A percentile compares a stretch with the other conserved stretches of the same genome.
These are phyloP conservation scores for Dentipellis sp. DNA, from an alignment of 768 basidiomycete species.

Conservation along the genomic window DNA sequence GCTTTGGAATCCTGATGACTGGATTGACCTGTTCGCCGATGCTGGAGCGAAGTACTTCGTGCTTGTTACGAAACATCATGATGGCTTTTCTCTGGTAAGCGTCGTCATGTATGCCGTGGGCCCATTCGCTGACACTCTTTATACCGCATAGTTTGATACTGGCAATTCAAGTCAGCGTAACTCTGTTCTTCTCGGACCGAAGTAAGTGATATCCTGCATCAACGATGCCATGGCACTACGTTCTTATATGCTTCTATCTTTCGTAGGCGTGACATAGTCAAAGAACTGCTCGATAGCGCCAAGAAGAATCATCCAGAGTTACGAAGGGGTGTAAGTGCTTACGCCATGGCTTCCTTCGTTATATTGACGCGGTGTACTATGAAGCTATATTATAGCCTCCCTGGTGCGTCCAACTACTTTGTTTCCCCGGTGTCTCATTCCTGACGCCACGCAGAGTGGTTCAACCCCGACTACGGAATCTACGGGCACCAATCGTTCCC, in stretches of 20 bases:
- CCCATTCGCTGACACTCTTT: neutral
- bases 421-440: neutral
- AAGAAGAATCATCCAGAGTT: neutral
- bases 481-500: slow-evolving; percentile 45
- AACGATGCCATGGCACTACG: neutral
- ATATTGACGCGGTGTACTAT: neutral
- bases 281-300: neutral
- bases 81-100: slow-evolving; percentile 36
- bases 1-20: slow-evolving; percentile 44
- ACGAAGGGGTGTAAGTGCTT: neutral
- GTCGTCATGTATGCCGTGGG: neutral
- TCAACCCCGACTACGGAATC: slow-evolving; percentile 40
- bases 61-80: slow-evolving; percentile 55
- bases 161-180: neutral
- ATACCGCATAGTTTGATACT: neutral
- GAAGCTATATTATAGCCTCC: neutral
- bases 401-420: neutral
- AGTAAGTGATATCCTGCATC: neutral
- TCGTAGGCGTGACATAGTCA: neutral
- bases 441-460: slow-evolving; percentile 25
- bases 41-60: slow-evolving; percentile 59
- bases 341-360: neutral
- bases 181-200: neutral
- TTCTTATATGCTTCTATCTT: neutral
- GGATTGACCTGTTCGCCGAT: slow-evolving; percentile 44